Conservation (phyloP, 2,329 filamentous ascomycete species). For the Apiospora marii region DNA sequence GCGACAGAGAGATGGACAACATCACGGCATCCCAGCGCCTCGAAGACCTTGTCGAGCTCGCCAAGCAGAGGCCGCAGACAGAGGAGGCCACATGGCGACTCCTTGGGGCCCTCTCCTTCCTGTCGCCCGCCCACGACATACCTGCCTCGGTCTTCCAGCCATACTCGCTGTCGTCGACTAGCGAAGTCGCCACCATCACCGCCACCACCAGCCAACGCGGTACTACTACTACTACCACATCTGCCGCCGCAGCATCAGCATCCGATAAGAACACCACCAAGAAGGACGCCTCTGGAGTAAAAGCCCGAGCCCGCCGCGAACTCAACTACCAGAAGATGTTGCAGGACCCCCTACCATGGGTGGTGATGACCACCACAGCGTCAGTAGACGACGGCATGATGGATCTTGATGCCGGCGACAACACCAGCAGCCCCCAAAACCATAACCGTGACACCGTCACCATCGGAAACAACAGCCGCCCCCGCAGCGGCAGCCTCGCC, state of each 20-base stretch:
- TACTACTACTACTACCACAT: neutral
- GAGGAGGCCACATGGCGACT: constrained; percentile 12
- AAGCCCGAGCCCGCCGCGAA: neutral
- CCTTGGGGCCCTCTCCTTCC: neutral
- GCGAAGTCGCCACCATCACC: neutral
- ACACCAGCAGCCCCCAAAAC: no score
- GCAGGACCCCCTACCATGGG: neutral
- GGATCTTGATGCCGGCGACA: neutral
- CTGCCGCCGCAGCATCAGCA: neutral
- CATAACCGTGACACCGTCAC: no score
- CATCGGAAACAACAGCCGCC: neutral
- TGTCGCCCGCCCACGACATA: neutral
- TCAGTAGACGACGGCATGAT: no score
- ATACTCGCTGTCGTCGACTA: neutral
- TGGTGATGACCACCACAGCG: neutral
- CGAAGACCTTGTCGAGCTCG: neutral
- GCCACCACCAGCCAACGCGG: neutral
- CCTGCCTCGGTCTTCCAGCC: neutral
- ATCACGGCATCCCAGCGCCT: neutral
- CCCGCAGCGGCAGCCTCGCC: neutral
- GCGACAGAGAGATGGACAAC: neutral
- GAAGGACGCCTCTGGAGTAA: neutral
- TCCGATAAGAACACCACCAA: neutral
- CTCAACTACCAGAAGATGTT: neutral
- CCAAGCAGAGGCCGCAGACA: neutral